Percentiles rank a stretch among this genome's conserved stretches.
Evolutionary conservation across 768 basidiomycete genomes (phyloP).

Genomic region (Rhodosporidiobolus odoratus): DNA sequence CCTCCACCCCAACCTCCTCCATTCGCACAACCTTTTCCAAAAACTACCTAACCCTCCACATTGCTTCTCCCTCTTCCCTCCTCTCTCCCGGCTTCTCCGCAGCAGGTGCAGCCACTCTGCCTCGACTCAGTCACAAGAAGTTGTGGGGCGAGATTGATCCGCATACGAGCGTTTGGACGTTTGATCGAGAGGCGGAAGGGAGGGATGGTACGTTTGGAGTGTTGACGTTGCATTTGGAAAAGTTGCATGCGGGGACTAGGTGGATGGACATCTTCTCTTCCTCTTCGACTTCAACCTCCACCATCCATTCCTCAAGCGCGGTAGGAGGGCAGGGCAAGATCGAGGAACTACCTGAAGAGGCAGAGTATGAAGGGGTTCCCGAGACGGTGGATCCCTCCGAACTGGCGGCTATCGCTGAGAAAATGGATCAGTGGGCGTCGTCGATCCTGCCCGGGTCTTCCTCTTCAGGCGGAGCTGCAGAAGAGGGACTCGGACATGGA

Average conservation of each 20-base stretch:
- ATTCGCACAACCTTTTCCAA: constrained; percentile 66
- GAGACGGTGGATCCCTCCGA: constrained; percentile 86
- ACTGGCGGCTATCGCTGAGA: constrained; percentile 68
- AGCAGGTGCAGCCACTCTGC: constrained; percentile 47
- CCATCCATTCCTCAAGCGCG: constrained; percentile 28
- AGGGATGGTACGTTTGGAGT: constrained; percentile 57
- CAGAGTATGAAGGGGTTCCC: constrained; percentile 54
- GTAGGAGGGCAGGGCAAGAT: constrained; percentile 40
- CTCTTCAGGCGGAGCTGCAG: constrained; percentile 58
- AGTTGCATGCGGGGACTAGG: constrained; percentile 70
- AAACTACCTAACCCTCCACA: constrained; percentile 61
- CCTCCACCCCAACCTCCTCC: constrained; percentile 57
- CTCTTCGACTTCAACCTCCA: not conserved
- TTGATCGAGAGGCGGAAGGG: constrained; percentile 63
- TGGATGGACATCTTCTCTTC: constrained; percentile 80
- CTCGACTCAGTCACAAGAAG: constrained; percentile 58
- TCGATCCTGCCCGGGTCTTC: constrained; percentile 54
- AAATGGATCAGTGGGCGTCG: constrained; percentile 78
- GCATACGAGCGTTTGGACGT: constrained; percentile 85
- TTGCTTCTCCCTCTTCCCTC: constrained; percentile 47
- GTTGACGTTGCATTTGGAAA: constrained; percentile 79
- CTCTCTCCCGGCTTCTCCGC: constrained; percentile 39
- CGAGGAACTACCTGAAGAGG: constrained; percentile 45
- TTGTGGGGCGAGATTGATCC: constrained; percentile 77
- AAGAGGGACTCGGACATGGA: constrained; percentile 54